These are phyloP conservation scores for Isatis tinctoria DNA, from an alignment of 345 rosid species.

Conservation along the genomic window DNA sequence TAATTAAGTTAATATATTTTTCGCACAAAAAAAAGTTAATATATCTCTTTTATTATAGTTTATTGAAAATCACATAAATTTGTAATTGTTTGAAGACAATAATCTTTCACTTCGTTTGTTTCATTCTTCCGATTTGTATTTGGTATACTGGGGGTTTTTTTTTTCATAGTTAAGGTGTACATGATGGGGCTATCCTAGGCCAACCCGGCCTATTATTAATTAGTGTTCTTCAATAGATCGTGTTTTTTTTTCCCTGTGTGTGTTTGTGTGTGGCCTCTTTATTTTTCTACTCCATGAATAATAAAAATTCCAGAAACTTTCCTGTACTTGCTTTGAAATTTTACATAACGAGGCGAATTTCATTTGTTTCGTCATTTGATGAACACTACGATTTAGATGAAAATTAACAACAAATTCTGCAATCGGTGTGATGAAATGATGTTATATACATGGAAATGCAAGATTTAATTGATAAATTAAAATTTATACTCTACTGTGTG, in stretches of 20 bases:
- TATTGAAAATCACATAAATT: slow-evolving; percentile 6
- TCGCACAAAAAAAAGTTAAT: too few relatives aligned
- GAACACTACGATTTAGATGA: background rate
- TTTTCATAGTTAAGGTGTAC: slow-evolving; percentile 39
- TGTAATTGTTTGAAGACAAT: slow-evolving; percentile 26
- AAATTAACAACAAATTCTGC: background rate
- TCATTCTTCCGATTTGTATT: slow-evolving; percentile 19
- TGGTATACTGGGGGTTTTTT: slow-evolving; percentile 30
- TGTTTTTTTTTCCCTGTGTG: slow-evolving; percentile 21
- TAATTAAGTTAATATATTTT: too few relatives aligned
- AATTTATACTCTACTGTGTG: background rate
- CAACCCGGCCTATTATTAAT: slow-evolving; percentile 46
- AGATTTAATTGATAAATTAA: background rate
- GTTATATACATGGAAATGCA: background rate
- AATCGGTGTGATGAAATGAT: background rate
- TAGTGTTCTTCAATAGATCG: slow-evolving; percentile 24
- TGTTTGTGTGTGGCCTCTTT: slow-evolving; percentile 13
- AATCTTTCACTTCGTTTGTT: slow-evolving; percentile 19
- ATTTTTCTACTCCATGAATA: background rate
- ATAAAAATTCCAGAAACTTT: background rate
- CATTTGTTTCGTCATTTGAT: background rate
- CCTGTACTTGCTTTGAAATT: background rate
- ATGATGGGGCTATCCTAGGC: slow-evolving; percentile 54
- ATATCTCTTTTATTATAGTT: background rate
- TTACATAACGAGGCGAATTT: background rate